Evolutionary conservation across 2,329 filamentous ascomycete species (phyloP).

Genomic region (Sarocladiaceae sp.): DNA sequence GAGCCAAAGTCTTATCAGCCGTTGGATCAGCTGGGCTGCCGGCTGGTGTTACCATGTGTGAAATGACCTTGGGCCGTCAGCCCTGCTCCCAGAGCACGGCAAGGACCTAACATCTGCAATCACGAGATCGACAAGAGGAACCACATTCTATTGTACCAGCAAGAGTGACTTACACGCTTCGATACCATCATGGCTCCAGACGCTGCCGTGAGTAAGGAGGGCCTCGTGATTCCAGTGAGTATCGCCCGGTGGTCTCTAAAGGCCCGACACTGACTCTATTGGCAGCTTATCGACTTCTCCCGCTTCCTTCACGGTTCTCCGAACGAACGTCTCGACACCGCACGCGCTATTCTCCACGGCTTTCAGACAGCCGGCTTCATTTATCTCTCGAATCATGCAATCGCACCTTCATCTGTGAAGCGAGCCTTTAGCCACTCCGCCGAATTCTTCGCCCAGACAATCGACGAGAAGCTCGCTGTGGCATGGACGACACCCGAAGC

Average conservation of each 20-base stretch:
- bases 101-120: no score
- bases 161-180: no score
- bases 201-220: slow-evolving; percentile 46
- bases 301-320: slow-evolving; percentile 63
- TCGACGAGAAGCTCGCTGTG: slow-evolving; percentile 59
- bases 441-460: slow-evolving; percentile 64
- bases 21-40: no score
- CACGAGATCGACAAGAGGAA: no score
- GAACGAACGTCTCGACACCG: slow-evolving; percentile 58
- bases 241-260: slow-evolving; percentile 10
- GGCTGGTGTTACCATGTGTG: no score
- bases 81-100: not conserved
- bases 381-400: slow-evolving; percentile 77
- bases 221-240: slow-evolving; percentile 51
- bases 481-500: slow-evolving; percentile 68
- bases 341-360: slow-evolving; percentile 68
- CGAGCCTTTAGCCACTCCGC: slow-evolving; percentile 64
- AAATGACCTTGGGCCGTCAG: no score
- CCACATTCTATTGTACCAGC: no score
- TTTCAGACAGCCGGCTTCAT: slow-evolving; percentile 88
- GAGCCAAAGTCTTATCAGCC: slow-evolving; percentile 2
- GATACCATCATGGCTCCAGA: not conserved
- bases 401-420: slow-evolving; percentile 54
- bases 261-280: slow-evolving; percentile 17
- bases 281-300: slow-evolving; percentile 67